Percentiles rank a stretch among this genome's conserved stretches.
These are phyloP conservation scores for Davidsoniella virescens DNA, from an alignment of 2,329 filamentous ascomycete genomes.

Conservation along the genomic window DNA sequence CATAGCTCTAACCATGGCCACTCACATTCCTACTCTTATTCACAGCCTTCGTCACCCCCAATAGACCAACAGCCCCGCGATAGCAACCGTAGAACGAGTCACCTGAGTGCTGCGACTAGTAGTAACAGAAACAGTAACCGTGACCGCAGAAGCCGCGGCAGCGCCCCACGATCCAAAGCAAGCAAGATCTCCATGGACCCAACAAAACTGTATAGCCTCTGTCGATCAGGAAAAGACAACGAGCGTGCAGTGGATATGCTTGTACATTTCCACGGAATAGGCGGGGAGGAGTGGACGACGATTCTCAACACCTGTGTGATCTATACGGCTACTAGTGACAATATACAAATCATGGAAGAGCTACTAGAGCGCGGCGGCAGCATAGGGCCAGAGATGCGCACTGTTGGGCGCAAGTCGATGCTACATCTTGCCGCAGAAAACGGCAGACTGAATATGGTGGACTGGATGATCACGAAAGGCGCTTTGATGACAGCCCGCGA, in stretches of 20 bases:
- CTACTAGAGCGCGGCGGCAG: not conserved
- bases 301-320: slow-evolving; percentile 4
- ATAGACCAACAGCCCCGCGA: too few relatives aligned
- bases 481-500: slow-evolving; percentile 5
- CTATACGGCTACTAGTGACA: slow-evolving; percentile 6
- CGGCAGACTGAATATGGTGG: slow-evolving; percentile 1
- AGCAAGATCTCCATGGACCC: not conserved
- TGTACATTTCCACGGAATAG: not conserved
- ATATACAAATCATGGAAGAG: slow-evolving; percentile 9
- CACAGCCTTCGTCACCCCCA: too few relatives aligned
- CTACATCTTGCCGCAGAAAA: slow-evolving; percentile 7
- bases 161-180: slow-evolving; percentile 4
- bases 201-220: slow-evolving; percentile 10
- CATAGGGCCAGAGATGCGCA: slow-evolving; percentile 2
- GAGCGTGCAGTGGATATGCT: slow-evolving; percentile 13
- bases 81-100: too few relatives aligned
- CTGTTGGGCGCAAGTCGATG: slow-evolving; percentile 2
- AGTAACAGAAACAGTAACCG: not conserved
- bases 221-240: slow-evolving; percentile 13
- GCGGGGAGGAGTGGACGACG: not conserved
- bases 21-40: too few relatives aligned
- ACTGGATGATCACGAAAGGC: slow-evolving; percentile 5
- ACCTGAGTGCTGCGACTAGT: too few relatives aligned
- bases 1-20: not conserved
- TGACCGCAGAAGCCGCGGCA: slow-evolving; percentile 3